phyloP scores from a whole-genome alignment of 2,329 filamentous ascomycete species.

The Colletotrichum gigasporum region DNA sequence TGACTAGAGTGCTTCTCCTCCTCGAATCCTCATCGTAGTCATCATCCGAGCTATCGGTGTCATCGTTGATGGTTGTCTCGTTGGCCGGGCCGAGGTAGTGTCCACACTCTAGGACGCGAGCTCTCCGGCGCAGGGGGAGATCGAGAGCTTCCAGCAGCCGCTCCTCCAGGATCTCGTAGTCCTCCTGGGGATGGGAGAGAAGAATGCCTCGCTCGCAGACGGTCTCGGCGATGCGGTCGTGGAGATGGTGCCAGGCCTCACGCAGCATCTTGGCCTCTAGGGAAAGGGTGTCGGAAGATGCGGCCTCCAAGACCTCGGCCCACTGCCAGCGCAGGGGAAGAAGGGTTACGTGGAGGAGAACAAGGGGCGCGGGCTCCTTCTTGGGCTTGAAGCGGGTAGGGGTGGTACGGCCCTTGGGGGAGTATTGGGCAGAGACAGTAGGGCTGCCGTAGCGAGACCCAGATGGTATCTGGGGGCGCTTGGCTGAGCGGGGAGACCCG shows the following conservation, averaged over 20 bases:
- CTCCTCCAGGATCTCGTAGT: constrained; percentile 70
- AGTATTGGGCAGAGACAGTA: constrained; percentile 59
- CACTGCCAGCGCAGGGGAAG: constrained; percentile 76
- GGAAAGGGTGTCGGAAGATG: constrained; percentile 49
- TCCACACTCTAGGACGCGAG: constrained; percentile 77
- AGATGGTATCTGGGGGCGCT: constrained; percentile 57
- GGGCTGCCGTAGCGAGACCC: constrained; percentile 69
- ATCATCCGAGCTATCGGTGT: constrained; percentile 57
- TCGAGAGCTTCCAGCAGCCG: constrained; percentile 68
- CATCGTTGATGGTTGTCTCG: constrained; percentile 51
- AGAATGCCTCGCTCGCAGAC: constrained; percentile 79
- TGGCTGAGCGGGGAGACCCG: constrained; percentile 59
- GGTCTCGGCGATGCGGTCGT: constrained; percentile 77
- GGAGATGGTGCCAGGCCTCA: constrained; percentile 73
- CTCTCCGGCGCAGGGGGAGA: constrained; percentile 70
- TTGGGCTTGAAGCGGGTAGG: constrained; percentile 66
- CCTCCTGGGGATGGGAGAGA: constrained; percentile 80
- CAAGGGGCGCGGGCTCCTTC: constrained; percentile 70
- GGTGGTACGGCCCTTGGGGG: constrained; percentile 62
- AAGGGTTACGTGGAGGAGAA: constrained; percentile 81
- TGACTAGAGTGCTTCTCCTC: constrained; percentile 34
- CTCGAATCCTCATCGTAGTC: constrained; percentile 44
- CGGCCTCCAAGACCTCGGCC: constrained; percentile 60
- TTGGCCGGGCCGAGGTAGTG: constrained; percentile 76
- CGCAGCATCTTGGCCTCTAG: constrained; percentile 60